Conservation (phyloP, 768 basidiomycete genomes). For the Panellus pusillus region DNA sequence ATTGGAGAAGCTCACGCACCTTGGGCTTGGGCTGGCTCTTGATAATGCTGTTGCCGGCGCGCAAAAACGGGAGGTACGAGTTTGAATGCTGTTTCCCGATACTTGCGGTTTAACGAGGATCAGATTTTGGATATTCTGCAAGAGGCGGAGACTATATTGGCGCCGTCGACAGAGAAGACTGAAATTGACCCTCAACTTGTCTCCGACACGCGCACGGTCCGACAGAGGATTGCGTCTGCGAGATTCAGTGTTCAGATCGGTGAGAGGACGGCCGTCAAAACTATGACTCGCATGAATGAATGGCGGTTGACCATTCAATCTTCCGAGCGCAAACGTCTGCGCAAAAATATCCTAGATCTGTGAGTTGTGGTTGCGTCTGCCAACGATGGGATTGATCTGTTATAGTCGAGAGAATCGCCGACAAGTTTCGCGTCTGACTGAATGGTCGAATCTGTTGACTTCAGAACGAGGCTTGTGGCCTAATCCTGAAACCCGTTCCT, state of each 20-base stretch:
- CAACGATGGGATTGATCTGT: background rate
- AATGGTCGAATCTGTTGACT: slow-evolving; percentile 61
- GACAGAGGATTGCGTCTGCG: slow-evolving; percentile 54
- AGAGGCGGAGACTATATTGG: slow-evolving; percentile 50
- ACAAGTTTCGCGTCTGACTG: slow-evolving; percentile 58
- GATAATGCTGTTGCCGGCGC: slow-evolving; percentile 57
- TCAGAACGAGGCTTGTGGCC: slow-evolving; percentile 88
- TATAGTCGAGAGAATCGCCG: slow-evolving; percentile 75
- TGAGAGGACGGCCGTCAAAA: slow-evolving; percentile 62
- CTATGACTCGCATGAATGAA: slow-evolving; percentile 60
- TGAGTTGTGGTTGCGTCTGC: slow-evolving; percentile 32
- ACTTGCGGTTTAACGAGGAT: background rate
- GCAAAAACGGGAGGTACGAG: slow-evolving; percentile 73
- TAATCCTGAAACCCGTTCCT: slow-evolving; percentile 47
- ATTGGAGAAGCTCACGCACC: slow-evolving; percentile 68
- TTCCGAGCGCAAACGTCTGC: slow-evolving; percentile 70
- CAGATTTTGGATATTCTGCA: slow-evolving; percentile 64
- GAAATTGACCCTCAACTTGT: slow-evolving; percentile 55
- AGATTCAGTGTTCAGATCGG: slow-evolving; percentile 64
- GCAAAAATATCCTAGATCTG: slow-evolving; percentile 76
- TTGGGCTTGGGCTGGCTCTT: slow-evolving; percentile 66
- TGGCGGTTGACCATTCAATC: slow-evolving; percentile 71
- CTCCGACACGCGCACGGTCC: slow-evolving; percentile 49
- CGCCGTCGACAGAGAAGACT: slow-evolving; percentile 47
- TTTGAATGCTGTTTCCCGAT: background rate